Evolutionary conservation across 345 rosid genomes (phyloP).

Genomic region (Leavenworthia alabamica): DNA sequence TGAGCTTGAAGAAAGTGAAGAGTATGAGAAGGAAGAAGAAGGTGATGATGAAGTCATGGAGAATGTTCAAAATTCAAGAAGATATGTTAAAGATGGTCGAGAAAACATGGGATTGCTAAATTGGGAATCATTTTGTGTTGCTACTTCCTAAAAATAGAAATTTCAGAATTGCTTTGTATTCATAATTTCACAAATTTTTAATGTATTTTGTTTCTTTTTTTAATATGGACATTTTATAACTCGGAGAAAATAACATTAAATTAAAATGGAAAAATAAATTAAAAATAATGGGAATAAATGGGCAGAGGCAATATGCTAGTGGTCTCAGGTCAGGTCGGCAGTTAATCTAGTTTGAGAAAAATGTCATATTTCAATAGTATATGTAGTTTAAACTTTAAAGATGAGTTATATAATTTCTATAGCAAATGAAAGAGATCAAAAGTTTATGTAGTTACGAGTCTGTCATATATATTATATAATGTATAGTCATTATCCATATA

Average conservation of each 20-base stretch:
- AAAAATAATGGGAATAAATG: constrained; percentile 4
- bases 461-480: too few species aligned
- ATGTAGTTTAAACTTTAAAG: too few species aligned
- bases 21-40: too few species aligned
- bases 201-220: not conserved
- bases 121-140: constrained; percentile 55
- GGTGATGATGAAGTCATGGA: constrained; percentile 19
- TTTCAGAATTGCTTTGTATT: constrained; percentile 20
- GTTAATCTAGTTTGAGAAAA: constrained; percentile 35
- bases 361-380: too few species aligned
- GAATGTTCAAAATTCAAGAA: constrained; percentile 28
- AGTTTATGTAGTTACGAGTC: too few species aligned
- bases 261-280: not conserved
- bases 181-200: constrained; percentile 8
- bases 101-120: constrained; percentile 42
- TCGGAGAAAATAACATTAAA: not conserved
- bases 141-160: constrained; percentile 42
- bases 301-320: constrained; percentile 25
- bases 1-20: constrained; percentile 6
- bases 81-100: constrained; percentile 43
- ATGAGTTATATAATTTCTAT: too few species aligned
- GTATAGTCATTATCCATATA: not conserved
- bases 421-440: too few species aligned
- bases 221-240: constrained; percentile 7
- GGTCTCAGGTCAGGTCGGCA: constrained; percentile 35